These are phyloP conservation scores for Fimicolochytrium jonesii DNA, from an alignment of 192 early-diverging fungal genomes.

Conservation along the genomic window DNA sequence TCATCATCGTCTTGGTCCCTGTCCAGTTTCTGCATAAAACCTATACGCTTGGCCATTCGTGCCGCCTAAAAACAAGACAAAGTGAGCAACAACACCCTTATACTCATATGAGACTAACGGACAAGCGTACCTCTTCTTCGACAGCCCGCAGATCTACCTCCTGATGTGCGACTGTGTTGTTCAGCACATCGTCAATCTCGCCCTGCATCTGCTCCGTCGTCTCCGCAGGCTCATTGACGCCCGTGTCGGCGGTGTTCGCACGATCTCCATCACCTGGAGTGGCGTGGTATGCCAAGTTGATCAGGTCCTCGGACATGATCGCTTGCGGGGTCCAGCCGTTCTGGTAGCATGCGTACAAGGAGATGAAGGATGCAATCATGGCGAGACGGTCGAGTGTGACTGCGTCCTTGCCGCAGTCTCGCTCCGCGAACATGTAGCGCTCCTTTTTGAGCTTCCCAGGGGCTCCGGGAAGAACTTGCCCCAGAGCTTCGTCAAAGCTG, in stretches of 20 bases:
- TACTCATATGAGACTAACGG: too few species aligned
- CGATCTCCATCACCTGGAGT: conserved; percentile 3
- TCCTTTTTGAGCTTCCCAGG: conserved; percentile 21
- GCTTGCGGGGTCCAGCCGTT: conserved; percentile 40
- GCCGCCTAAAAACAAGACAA: too few species aligned
- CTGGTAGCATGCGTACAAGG: conserved; percentile 25
- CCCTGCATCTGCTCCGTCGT: conserved; percentile 18
- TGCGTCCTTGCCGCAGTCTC: conserved; percentile 20
- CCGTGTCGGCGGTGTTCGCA: background rate
- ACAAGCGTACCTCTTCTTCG: conserved; percentile 39
- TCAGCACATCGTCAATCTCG: conserved; percentile 30
- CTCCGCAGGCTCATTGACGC: conserved; percentile 1
- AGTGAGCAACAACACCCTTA: too few species aligned
- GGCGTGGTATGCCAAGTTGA: conserved; percentile 30
- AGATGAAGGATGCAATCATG: conserved; percentile 29
- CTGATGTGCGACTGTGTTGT: background rate
- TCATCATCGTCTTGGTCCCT: background rate
- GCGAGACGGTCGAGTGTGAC: conserved; percentile 31
- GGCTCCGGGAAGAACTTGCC: conserved; percentile 27
- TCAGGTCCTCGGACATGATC: conserved; percentile 31
- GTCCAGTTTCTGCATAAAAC: background rate
- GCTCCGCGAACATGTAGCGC: conserved; percentile 33
- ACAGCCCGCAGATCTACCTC: conserved; percentile 24
- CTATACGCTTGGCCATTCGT: conserved; percentile 1
- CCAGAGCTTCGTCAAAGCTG: conserved; percentile 44